phyloP scores from a whole-genome alignment of 192 early-diverging fungal genomes.

The Mortierella claussenii region DNA sequence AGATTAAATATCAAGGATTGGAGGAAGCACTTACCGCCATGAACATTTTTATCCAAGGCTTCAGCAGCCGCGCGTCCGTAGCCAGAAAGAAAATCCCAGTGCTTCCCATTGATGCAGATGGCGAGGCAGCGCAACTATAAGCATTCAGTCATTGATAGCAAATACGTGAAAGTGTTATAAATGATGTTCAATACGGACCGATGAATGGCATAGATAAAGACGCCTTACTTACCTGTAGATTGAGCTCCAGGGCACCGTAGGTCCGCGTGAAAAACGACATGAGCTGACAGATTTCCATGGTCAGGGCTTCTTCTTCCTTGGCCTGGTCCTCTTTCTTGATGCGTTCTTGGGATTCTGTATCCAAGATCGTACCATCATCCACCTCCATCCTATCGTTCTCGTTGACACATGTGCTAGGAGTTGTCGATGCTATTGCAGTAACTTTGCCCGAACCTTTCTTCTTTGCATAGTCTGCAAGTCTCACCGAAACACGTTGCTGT shows the following conservation, averaged over 20 bases:
- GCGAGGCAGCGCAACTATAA: slow-evolving; percentile 32
- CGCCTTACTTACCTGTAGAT: slow-evolving; percentile 25
- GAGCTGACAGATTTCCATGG: slow-evolving; percentile 15
- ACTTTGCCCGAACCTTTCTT: not conserved
- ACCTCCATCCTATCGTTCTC: slow-evolving; percentile 11
- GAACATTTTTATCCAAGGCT: slow-evolving; percentile 9
- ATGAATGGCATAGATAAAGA: not conserved
- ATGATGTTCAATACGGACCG: not conserved
- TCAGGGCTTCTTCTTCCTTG: slow-evolving; percentile 12
- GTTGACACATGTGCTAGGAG: not conserved
- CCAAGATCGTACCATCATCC: not conserved
- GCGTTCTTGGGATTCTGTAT: not conserved
- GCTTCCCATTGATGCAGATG: slow-evolving; percentile 30
- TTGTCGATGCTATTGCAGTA: not conserved
- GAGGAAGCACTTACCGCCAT: slow-evolving; percentile 19
- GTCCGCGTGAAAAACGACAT: slow-evolving; percentile 5
- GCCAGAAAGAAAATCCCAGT: slow-evolving; percentile 34
- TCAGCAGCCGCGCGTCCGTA: slow-evolving; percentile 33
- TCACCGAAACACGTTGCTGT: not conserved
- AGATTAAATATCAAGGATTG: too few relatives aligned
- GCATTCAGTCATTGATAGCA: not conserved
- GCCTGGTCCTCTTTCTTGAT: slow-evolving; percentile 9
- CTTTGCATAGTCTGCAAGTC: not conserved
- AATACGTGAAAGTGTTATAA: not conserved
- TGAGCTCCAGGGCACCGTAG: slow-evolving; percentile 25